phyloP scores from a whole-genome alignment of 768 basidiomycete species.

The Coprinellus micaceus region DNA sequence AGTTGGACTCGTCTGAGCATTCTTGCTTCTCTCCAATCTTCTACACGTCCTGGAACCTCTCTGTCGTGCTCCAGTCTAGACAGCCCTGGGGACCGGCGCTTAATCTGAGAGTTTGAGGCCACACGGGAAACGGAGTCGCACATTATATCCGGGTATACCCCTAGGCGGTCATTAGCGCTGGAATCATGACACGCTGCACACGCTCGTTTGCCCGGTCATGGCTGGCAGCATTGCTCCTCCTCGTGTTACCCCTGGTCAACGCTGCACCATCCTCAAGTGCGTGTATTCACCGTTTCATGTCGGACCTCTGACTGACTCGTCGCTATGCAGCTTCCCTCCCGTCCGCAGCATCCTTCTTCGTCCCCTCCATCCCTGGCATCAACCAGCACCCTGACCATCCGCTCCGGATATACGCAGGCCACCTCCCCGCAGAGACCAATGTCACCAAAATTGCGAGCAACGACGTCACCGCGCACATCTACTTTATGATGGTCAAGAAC shows the following conservation, averaged over 20 bases:
- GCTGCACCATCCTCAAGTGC: not conserved
- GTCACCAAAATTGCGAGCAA: slow-evolving; percentile 44
- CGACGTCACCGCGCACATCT: slow-evolving; percentile 75
- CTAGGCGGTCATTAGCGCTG: too few species aligned
- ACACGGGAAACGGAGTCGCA: too few species aligned
- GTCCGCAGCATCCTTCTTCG: slow-evolving; percentile 82
- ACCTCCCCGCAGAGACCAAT: slow-evolving; percentile 76
- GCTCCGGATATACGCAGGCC: slow-evolving; percentile 80
- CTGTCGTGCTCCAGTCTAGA: too few species aligned
- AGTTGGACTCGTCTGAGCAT: slow-evolving; percentile 3
- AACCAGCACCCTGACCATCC: slow-evolving; percentile 68
- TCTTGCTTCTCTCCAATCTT: not conserved
- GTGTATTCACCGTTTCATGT: not conserved
- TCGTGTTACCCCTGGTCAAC: not conserved
- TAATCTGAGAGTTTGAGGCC: too few species aligned
- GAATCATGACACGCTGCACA: too few species aligned
- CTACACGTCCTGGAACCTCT: not conserved
- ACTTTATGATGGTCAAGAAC: slow-evolving; percentile 88
- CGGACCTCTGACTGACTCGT: not conserved
- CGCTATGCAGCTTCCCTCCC: slow-evolving; percentile 30
- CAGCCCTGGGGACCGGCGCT: too few species aligned
- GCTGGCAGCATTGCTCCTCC: not conserved
- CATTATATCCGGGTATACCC: too few species aligned
- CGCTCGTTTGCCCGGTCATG: not conserved
- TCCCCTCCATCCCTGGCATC: slow-evolving; percentile 70